Percentiles rank a stretch among this genome's conserved stretches.
Conservation (phyloP, 768 basidiomycete species). For the Leccinum disarticulatum region DNA sequence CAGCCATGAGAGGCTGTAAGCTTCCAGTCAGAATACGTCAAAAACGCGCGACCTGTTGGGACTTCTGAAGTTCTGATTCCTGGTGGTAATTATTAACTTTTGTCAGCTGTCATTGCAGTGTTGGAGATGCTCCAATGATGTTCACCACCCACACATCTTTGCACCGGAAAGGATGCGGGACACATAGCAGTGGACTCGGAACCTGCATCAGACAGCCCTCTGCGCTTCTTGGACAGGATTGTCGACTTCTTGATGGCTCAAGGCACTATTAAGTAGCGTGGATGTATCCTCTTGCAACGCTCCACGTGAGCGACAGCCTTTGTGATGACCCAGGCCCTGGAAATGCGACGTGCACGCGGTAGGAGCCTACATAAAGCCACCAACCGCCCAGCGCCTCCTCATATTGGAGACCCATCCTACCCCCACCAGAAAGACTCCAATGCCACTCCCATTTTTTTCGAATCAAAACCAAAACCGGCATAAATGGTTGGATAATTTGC, state of each 20-base stretch:
- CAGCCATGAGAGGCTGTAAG: constrained; percentile 3
- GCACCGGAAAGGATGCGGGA: constrained; percentile 8
- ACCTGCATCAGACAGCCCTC: background rate
- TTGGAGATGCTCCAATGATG: constrained; percentile 4
- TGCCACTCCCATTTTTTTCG: constrained; percentile 26
- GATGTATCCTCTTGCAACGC: background rate
- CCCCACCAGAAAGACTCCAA: constrained; percentile 9
- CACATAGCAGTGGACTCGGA: constrained; percentile 7
- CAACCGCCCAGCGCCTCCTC: constrained; percentile 12
- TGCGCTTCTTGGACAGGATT: constrained; percentile 7
- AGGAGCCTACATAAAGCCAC: constrained; percentile 28
- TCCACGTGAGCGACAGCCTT: constrained; percentile 20
- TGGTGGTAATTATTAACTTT: background rate
- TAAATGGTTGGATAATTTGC: constrained; percentile 47
- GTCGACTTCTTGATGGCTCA: background rate
- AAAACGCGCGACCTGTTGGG: constrained; percentile 6
- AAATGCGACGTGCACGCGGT: constrained; percentile 31
- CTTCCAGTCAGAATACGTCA: constrained; percentile 17
- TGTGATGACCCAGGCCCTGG: constrained; percentile 14
- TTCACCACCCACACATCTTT: background rate
- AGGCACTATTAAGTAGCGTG: background rate
- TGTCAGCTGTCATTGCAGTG: constrained; percentile 3
- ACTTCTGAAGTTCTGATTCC: constrained; percentile 8
- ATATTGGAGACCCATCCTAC: constrained; percentile 14
- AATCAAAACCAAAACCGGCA: constrained; percentile 22